These are phyloP conservation scores for Penicillium ucsense DNA, from an alignment of 495 filamentous ascomycete genomes.

Conservation along the genomic window DNA sequence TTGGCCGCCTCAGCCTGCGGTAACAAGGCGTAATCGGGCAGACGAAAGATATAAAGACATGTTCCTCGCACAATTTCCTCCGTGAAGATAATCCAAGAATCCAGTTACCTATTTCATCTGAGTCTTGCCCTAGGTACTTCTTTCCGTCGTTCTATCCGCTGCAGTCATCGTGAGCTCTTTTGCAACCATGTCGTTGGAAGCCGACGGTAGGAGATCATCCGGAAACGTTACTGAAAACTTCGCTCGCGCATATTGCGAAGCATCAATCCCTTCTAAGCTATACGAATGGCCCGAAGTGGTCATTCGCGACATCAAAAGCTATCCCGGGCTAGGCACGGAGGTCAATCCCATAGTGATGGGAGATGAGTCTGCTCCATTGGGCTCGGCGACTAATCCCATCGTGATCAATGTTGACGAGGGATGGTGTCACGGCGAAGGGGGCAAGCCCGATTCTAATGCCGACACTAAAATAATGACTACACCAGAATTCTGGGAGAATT, in stretches of 20 bases:
- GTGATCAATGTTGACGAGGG: background rate
- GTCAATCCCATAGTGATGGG: slow-evolving; percentile 1
- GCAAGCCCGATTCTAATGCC: background rate
- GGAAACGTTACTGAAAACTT: background rate
- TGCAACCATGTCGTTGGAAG: background rate
- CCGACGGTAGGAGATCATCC: background rate
- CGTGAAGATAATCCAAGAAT: slow-evolving; percentile 2
- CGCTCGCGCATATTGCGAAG: background rate
- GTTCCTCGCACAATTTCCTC: background rate
- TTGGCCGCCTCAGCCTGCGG: slow-evolving; percentile 2
- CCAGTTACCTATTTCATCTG: background rate
- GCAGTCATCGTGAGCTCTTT: background rate
- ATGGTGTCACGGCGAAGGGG: background rate
- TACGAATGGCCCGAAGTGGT: slow-evolving; percentile 1
- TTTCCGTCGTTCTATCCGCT: background rate
- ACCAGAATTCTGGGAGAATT: slow-evolving; percentile 1
- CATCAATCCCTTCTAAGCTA: background rate
- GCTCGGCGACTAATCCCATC: slow-evolving; percentile 1
- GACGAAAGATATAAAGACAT: slow-evolving; percentile 5
- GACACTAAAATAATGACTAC: slow-evolving; percentile 1
- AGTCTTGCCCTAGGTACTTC: background rate
- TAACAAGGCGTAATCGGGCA: slow-evolving; percentile 2
- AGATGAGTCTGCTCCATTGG: background rate
- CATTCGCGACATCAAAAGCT: background rate
- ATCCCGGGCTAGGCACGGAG: background rate